Percentiles rank a stretch among this genome's conserved stretches.
Evolutionary conservation across 2,329 filamentous ascomycete species (phyloP).

Genomic region (Aureobasidium sp.): DNA sequence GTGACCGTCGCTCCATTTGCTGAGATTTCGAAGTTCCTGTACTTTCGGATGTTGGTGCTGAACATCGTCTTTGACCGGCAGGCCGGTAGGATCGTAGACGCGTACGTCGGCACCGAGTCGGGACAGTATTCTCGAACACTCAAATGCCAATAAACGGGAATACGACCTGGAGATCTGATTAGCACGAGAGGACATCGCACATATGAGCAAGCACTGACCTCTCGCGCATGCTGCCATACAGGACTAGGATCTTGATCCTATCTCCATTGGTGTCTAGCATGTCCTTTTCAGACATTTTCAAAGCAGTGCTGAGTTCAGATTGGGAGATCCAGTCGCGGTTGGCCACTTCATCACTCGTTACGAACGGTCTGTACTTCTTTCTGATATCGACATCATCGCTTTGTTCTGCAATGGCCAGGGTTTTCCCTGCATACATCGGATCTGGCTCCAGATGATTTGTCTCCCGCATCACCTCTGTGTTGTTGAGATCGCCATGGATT

Average conservation of each 20-base stretch:
- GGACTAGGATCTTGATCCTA: conserved; percentile 51
- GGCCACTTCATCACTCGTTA: conserved; percentile 36
- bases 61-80: conserved; percentile 58
- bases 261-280: conserved; percentile 31
- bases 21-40: conserved; percentile 55
- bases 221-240: conserved; percentile 54
- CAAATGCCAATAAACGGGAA: conserved; percentile 53
- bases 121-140: conserved; percentile 54
- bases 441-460: conserved; percentile 17
- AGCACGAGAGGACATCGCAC: not conserved
- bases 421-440: conserved; percentile 15
- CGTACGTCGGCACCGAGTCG: conserved; percentile 61
- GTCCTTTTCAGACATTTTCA: conserved; percentile 46
- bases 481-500: conserved; percentile 24
- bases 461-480: conserved; percentile 20
- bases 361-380: conserved; percentile 50
- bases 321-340: conserved; percentile 49
- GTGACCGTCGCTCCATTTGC: conserved; percentile 59
- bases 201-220: conserved; percentile 24
- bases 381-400: conserved; percentile 45
- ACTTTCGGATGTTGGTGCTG: conserved; percentile 53
- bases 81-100: conserved; percentile 50
- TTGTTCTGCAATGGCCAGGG: conserved; percentile 38
- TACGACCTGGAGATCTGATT: conserved; percentile 44
- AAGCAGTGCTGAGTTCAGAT: conserved; percentile 49